Base-by-base conservation (phyloP, 768 basidiomycete species). In the Lactarius hatsudake region DNA sequence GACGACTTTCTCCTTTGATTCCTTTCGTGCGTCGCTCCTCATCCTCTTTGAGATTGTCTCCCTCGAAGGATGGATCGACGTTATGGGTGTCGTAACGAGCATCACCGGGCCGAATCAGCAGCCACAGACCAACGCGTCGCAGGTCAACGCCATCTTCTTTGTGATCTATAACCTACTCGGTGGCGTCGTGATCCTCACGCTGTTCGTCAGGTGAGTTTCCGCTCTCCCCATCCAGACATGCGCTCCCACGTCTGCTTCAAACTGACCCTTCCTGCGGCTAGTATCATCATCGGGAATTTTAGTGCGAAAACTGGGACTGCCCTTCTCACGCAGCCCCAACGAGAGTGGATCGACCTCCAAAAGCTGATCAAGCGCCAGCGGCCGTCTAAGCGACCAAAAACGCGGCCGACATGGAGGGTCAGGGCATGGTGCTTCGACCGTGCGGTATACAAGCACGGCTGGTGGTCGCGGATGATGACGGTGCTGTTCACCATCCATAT, bases 41-140 rank as follows among this genome's bases (percentile, higher is more conserved):
- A 97, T 98, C 73, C 83, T 98, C 1, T 98, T 97, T 72, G 96
- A 98, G 78, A 94, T 96, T 71, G 93, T 98, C 28, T 96, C 95
- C 0, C 79, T 97, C 59, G 95, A 96, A 78, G 96, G 96, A 2
- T 98, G 96, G 96, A 84, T 92, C n/a, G 93, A 96, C 74, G 96
- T 95, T 59, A 90, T 97, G 90, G 79, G 77, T 43, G 83, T 88
- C 30, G 89, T 89, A 1, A 91, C 91, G 76, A 86, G 87, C 68
- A 90, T 97, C 69, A 88, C 85, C 1, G 92, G 89, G 5, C 74
- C 69, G 26, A 86, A 86, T 34, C 77, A 77, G 63, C 94, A 97
- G 74, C 92, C 94, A 0, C 77, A 83, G 66, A 82, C 78, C 48
- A 91, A 96, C 68, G 85, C 83, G 1, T 84, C 89, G 0, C 91